Evolutionary conservation across 345 rosid genomes (phyloP), one percentile per base, ranked within the genome.

Genomic region (Gossypium australe): DNA sequence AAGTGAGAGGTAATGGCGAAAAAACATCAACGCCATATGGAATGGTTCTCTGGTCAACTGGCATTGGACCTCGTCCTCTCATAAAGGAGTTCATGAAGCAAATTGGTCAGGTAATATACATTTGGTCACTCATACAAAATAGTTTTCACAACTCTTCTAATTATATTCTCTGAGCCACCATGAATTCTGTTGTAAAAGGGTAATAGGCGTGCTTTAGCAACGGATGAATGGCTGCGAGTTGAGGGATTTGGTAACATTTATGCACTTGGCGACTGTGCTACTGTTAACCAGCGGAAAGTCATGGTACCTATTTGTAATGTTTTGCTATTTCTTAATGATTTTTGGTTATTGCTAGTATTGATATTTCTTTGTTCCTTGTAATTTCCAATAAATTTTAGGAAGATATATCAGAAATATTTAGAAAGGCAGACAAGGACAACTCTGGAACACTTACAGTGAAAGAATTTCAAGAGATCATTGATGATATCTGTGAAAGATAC

Each of bases 201-300:
- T 16, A 93, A 83, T 66, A 91, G 99, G 81, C 97, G 99, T 1
- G 99, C 89, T 79, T 78, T 95, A 65, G 98, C 98, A 38, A 95
- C 99, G 51, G 98, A 95, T 81, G 99, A 95, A 72, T 95, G 99
- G 99, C 85, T 95, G 41, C 89, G 98, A 8, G 93, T 95, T 34
- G 99, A 95, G 78, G 92, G 93, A 57, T 78, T 80, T 48, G 85
- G 86, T 73, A 83, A 65, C 55, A 71, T 93, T 67, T 95, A 95
- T 75, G 93, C 99, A 62, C 97, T 95, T 38, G 99, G 99, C 75
- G 99, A 95, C 77, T 95, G 99, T n/a, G 99, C 99, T 65, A 95
- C 99, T 76, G 81, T 95, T 58, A 93, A 61, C 69, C 72, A 75
- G 27, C 63, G 78, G 64, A 87, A 84, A 93, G 99, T 95, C 96